Conservation (phyloP, 164 flowering plant species). For the Nymphaea colorata region DNA sequence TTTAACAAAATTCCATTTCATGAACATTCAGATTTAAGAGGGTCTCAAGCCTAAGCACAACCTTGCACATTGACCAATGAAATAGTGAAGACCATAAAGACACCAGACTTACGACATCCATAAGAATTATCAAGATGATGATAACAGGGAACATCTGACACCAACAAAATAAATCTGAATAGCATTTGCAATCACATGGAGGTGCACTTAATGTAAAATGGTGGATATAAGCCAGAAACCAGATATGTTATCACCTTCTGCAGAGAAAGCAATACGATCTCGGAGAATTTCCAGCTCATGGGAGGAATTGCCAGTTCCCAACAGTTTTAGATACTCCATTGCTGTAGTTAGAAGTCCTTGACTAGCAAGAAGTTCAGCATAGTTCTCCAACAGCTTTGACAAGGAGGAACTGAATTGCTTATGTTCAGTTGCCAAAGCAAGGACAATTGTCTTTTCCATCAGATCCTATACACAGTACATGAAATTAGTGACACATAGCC, state of each 20-base stretch:
- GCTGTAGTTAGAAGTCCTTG: conserved; percentile 89
- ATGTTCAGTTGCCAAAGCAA: conserved; percentile 86
- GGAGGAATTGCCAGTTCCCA: conserved; percentile 73
- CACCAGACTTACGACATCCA: too few relatives aligned
- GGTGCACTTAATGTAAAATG: background rate
- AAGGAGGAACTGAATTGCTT: conserved; percentile 70
- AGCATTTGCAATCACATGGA: too few relatives aligned
- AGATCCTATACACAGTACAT: conserved; percentile 41
- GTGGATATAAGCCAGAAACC: background rate
- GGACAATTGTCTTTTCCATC: conserved; percentile 93
- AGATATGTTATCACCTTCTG: conserved; percentile 40
- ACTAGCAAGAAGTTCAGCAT: conserved; percentile 90
- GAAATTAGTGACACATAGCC: background rate
- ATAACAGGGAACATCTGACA: too few relatives aligned
- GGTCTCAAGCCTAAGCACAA: too few relatives aligned
- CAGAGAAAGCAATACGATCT: conserved; percentile 62
- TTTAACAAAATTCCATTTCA: too few relatives aligned
- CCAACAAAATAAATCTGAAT: too few relatives aligned
- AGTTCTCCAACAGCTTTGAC: conserved; percentile 85
- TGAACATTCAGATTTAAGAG: too few relatives aligned
- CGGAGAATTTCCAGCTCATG: conserved; percentile 72
- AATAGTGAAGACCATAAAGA: too few relatives aligned
- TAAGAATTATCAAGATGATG: too few relatives aligned
- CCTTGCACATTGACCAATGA: too few relatives aligned
- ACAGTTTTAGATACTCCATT: conserved; percentile 76